These are phyloP conservation scores for Glycine tomentella DNA, from an alignment of 306 rosid genomes.

Conservation along the genomic window DNA sequence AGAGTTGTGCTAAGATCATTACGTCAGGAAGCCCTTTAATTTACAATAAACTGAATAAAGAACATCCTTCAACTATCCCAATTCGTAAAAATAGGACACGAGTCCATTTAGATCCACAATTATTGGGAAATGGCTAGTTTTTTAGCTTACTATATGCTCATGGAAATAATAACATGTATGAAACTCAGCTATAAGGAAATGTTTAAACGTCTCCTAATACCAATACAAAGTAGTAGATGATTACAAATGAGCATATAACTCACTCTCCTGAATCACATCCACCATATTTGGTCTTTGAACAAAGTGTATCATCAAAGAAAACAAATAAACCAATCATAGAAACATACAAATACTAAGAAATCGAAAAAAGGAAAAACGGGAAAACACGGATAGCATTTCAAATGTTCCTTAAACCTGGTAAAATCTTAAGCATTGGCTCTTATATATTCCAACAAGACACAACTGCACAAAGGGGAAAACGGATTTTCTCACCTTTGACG, in stretches of 20 bases:
- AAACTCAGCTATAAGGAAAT: slow-evolving; percentile 7
- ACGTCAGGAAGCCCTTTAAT: slow-evolving; percentile 12
- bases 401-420: no score
- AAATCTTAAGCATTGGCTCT: no score
- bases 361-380: no score
- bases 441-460: no score
- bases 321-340: no score
- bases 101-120: slow-evolving; percentile 27
- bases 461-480: no score
- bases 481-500: no score
- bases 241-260: slow-evolving; percentile 39
- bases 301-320: slow-evolving; percentile 34
- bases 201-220: slow-evolving; percentile 3
- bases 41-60: slow-evolving; percentile 29
- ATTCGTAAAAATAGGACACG: neutral
- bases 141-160: slow-evolving; percentile 6
- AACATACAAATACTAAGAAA: no score
- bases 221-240: slow-evolving; percentile 26
- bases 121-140: slow-evolving; percentile 17
- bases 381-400: no score
- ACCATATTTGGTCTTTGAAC: slow-evolving; percentile 69
- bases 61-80: slow-evolving; percentile 26
- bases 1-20: neutral
- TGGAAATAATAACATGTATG: slow-evolving; percentile 30
- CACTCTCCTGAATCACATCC: slow-evolving; percentile 60